phyloP scores from a whole-genome alignment of 495 filamentous ascomycete genomes.

The Neurospora sp. region DNA sequence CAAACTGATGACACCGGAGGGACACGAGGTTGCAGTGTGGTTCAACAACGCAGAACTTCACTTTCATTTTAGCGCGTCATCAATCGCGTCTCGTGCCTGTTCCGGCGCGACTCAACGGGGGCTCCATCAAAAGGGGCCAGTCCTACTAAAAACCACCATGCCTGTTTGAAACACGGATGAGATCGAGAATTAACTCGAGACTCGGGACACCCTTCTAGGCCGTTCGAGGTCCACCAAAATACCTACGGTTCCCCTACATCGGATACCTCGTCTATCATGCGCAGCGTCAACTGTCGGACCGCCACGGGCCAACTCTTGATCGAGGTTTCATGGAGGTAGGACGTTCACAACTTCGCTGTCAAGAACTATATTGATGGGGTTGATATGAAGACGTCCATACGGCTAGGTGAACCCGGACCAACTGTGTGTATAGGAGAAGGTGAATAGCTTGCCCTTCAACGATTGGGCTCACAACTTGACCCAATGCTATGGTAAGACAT shows the following conservation, averaged over 20 bases:
- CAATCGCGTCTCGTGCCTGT: neutral
- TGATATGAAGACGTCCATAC: neutral
- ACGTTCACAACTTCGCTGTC: neutral
- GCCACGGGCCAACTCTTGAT: neutral
- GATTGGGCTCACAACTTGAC: neutral
- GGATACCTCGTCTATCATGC: neutral
- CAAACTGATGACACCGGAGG: neutral
- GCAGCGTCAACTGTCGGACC: neutral
- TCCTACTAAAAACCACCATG: neutral
- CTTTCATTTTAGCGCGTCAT: neutral
- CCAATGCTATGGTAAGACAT: neutral
- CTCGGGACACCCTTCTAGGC: neutral
- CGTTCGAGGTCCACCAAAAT: neutral
- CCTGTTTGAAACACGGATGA: neutral
- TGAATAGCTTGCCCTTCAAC: neutral
- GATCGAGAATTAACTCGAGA: neutral
- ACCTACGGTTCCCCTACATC: neutral
- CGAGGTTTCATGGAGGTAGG: neutral
- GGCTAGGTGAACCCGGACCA: neutral
- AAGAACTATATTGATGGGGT: neutral
- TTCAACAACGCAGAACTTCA: neutral
- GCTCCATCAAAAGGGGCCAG: neutral
- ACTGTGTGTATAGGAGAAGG: neutral
- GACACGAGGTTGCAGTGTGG: neutral
- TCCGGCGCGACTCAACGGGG: neutral